These are phyloP conservation scores for Solanum sparsipilum DNA, from an alignment of 257 asterid species.

Conservation along the genomic window DNA sequence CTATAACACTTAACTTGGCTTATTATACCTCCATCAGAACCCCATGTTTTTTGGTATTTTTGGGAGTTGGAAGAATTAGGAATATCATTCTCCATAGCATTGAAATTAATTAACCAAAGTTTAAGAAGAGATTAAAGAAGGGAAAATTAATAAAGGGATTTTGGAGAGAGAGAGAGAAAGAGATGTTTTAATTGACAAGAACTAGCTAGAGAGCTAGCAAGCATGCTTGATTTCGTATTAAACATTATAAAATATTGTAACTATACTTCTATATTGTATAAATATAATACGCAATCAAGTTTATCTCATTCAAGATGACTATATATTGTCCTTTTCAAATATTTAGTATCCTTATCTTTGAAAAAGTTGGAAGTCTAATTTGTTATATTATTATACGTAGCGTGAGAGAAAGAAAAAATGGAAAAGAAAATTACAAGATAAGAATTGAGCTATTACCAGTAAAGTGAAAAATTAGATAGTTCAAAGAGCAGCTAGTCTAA, in stretches of 20 bases:
- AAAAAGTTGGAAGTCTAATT: neutral
- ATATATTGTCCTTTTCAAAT: neutral
- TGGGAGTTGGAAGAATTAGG: slow-evolving; percentile 13
- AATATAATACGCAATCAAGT: neutral
- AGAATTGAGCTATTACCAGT: neutral
- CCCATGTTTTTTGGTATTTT: slow-evolving; percentile 4
- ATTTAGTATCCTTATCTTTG: neutral
- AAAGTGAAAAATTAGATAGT: neutral
- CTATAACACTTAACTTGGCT: slow-evolving; percentile 22
- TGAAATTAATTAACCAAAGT: neutral
- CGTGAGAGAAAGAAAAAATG: neutral
- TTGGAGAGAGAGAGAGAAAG: neutral
- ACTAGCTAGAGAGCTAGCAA: too few relatives aligned
- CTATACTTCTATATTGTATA: too few relatives aligned
- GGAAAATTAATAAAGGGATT: neutral
- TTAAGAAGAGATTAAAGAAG: neutral
- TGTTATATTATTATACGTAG: neutral
- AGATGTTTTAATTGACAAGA: too few relatives aligned
- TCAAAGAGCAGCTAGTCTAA: neutral
- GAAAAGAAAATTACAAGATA: neutral
- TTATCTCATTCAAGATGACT: slow-evolving; percentile 8
- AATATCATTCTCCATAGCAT: slow-evolving; percentile 19
- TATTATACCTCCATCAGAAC: neutral
- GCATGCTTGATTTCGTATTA: too few relatives aligned
- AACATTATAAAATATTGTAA: too few relatives aligned